phyloP scores from a whole-genome alignment of 495 filamentous ascomycete genomes.

The Penicillium macrosclerotiorum region DNA sequence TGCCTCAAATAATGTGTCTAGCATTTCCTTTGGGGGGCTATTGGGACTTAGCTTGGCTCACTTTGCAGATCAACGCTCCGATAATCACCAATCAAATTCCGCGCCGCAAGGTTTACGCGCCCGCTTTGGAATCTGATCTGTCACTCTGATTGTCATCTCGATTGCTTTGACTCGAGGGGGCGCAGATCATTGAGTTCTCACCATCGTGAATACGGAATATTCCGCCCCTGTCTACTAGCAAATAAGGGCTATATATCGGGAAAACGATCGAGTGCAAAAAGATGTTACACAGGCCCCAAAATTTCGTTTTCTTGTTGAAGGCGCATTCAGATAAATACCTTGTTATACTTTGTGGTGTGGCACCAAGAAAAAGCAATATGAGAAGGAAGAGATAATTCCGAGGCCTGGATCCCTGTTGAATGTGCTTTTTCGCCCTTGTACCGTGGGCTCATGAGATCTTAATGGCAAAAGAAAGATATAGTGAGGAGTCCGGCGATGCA shows the following conservation, averaged over 20 bases:
- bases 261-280: too few relatives aligned
- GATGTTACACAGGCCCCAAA: too few relatives aligned
- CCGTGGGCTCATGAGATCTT: not conserved
- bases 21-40: not conserved
- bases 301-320: too few relatives aligned
- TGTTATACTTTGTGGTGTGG: not conserved
- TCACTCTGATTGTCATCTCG: conserved; percentile 6
- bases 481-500: not conserved
- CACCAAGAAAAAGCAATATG: not conserved
- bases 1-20: not conserved
- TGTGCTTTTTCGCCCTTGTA: not conserved
- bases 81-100: conserved; percentile 8
- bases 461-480: conserved; percentile 3
- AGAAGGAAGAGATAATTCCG: not conserved
- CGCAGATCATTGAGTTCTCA: conserved; percentile 11
- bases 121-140: conserved; percentile 21
- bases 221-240: too few relatives aligned
- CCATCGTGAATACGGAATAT: conserved; percentile 12
- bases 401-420: not conserved
- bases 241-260: not conserved
- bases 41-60: conserved; percentile 9
- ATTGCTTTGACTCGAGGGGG: conserved; percentile 3
- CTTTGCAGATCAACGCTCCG: conserved; percentile 14
- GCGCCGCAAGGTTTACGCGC: not conserved
- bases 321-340: conserved; percentile 1